These are phyloP conservation scores for Trichocomaceae sp. DNA, from an alignment of 2,329 filamentous ascomycete species.

Conservation along the genomic window DNA sequence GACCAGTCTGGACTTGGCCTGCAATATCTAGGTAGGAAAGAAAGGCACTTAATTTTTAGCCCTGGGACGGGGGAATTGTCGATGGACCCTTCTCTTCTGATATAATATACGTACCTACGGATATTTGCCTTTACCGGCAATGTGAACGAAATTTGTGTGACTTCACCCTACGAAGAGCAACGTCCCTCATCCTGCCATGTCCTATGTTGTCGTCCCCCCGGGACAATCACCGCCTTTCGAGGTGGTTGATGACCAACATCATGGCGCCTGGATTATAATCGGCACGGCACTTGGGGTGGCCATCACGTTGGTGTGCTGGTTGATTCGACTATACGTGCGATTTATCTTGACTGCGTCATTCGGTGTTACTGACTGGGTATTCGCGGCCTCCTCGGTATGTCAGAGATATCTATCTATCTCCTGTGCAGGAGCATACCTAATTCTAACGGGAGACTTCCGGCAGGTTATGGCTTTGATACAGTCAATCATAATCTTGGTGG, in stretches of 20 bases:
- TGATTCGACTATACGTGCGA: slow-evolving; percentile 34
- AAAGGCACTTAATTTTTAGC: too few relatives aligned
- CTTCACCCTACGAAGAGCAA: too few relatives aligned
- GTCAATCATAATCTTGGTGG: slow-evolving; percentile 26
- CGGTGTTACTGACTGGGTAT: slow-evolving; percentile 29
- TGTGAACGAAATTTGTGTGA: too few relatives aligned
- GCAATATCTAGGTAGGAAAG: too few relatives aligned
- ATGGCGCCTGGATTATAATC: slow-evolving; percentile 36
- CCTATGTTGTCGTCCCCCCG: slow-evolving; percentile 25
- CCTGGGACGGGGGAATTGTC: too few relatives aligned
- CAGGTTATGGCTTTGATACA: slow-evolving; percentile 28
- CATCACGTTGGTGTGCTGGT: slow-evolving; percentile 29
- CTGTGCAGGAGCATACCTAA: too few relatives aligned
- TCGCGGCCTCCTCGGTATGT: slow-evolving; percentile 28
- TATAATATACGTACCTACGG: too few relatives aligned
- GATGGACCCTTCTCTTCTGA: too few relatives aligned
- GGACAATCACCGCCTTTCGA: slow-evolving; percentile 33
- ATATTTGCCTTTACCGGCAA: too few relatives aligned
- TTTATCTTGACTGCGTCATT: slow-evolving; percentile 26
- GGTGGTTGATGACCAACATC: slow-evolving; percentile 34
- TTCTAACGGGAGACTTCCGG: slow-evolving; percentile 5
- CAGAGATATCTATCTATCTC: too few relatives aligned
- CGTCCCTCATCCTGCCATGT: slow-evolving; percentile 2
- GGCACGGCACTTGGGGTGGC: slow-evolving; percentile 32
- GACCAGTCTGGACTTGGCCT: too few relatives aligned